These are phyloP conservation scores for Fusarium duplospermum DNA, from an alignment of 2,329 filamentous ascomycete species.

Conservation along the genomic window DNA sequence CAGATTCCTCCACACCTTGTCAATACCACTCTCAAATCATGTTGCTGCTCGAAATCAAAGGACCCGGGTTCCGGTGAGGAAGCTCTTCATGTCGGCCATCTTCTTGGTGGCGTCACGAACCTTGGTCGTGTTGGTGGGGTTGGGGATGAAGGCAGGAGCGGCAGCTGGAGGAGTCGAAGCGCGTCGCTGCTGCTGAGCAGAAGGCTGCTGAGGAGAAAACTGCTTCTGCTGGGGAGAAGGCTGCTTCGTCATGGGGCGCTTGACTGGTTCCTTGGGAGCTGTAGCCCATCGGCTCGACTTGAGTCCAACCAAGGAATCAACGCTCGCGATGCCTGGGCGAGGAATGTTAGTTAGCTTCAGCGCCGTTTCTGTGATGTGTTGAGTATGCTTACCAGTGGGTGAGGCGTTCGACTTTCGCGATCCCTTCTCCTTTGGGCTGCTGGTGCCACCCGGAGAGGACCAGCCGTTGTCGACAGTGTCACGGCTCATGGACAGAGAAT, in stretches of 20 bases:
- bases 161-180: not conserved
- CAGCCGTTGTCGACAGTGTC: not conserved
- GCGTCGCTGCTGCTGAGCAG: not conserved
- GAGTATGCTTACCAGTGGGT: not conserved
- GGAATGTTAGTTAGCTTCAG: not conserved
- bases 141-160: slow-evolving; percentile 3
- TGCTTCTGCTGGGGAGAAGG: too few relatives aligned
- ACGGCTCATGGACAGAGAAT: not conserved
- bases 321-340: not conserved
- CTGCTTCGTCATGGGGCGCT: not conserved
- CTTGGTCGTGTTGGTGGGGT: slow-evolving; percentile 12
- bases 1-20: not conserved
- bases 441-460: not conserved
- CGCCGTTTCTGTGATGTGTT: accelerated
- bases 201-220: too few relatives aligned
- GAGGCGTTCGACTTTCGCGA: not conserved
- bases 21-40: not conserved
- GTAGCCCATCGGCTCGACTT: slow-evolving; percentile 27
- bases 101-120: not conserved
- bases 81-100: slow-evolving; percentile 16
- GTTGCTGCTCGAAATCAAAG: not conserved
- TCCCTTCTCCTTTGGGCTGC: not conserved
- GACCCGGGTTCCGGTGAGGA: slow-evolving; percentile 2
- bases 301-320: slow-evolving; percentile 8
- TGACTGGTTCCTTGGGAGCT: not conserved